phyloP scores from a whole-genome alignment of 805 yeast genomes.

The Kuraishia capsulata region DNA sequence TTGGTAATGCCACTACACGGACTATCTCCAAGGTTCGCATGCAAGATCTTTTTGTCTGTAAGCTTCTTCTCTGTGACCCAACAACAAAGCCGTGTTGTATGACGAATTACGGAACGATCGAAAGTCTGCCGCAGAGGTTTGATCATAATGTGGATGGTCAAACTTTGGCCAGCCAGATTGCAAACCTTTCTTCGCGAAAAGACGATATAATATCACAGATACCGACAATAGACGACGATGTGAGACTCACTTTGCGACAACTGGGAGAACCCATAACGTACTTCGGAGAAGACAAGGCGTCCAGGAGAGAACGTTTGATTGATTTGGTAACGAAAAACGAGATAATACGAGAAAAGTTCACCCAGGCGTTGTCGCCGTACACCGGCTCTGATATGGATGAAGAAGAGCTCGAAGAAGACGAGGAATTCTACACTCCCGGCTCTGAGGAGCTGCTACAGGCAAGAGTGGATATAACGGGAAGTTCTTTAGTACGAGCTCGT shows the following conservation, averaged over 20 bases:
- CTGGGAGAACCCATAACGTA: conserved; percentile 49
- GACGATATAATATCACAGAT: conserved; percentile 15
- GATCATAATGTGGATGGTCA: too few species aligned
- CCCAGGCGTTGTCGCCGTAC: conserved; percentile 4
- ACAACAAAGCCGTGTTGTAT: too few species aligned
- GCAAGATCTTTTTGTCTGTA: too few species aligned
- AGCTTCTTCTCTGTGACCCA: too few species aligned
- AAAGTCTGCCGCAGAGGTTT: too few species aligned
- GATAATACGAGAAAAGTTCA: background rate
- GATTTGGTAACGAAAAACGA: conserved; percentile 5
- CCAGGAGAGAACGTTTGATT: conserved; percentile 22
- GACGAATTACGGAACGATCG: too few species aligned
- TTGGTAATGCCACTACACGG: too few species aligned
- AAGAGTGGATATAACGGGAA: conserved; percentile 40
- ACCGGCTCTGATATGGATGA: conserved; percentile 13
- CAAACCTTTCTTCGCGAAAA: too few species aligned
- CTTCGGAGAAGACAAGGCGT: conserved; percentile 52
- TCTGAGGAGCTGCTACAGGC: conserved; percentile 38
- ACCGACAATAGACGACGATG: conserved; percentile 64
- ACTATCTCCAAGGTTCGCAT: too few species aligned
- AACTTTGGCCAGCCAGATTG: too few species aligned
- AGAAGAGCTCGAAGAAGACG: conserved; percentile 49
- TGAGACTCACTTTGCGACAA: conserved; percentile 34
- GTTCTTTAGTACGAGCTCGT: conserved; percentile 39
- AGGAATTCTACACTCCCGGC: conserved; percentile 84